Evolutionary conservation across 139 green algal species (phyloP), one percentile per base, ranked within the genome.

Genomic region (Spirogloea muscicola): DNA sequence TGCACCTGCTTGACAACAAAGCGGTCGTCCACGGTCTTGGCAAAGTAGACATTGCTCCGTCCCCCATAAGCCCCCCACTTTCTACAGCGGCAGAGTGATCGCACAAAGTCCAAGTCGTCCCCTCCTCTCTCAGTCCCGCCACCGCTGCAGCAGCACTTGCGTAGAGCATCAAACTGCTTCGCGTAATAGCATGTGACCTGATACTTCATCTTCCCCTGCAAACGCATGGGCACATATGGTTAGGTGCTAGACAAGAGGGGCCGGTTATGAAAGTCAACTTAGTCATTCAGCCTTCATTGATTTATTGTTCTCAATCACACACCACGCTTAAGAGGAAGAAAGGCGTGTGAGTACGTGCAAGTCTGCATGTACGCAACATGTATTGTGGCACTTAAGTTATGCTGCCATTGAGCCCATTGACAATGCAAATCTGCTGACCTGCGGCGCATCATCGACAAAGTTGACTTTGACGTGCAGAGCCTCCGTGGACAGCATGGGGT

Each of bases 11-110:
- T 87, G 10, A 88, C 66, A 27, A 89, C 80, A 57, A 88, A 89
- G 40, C 89, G 82, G 61, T 95, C 88, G 82, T 96, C 89, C 13
- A 68, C 62, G 3, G 84, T 93, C 64, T 94, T 96, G 29, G 92
- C 94, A 85, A 98, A 98, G 82, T 93, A 97, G 1, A 90, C 88
- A 10, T 89, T 87, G 37, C 79, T 90, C 80, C 96, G 96, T 68
- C 94, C 94, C 5, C 94, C 94, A 18, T 84, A 74, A 5, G 87
- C 82, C 4, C 78, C 68, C 92, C 91, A 96, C 66, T 81, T 87
- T 31, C 74, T 52, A 63, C 86, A 97, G 57, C 90, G 84, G 34
- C 73, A 87, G n/a, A 98, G 74, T 58, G 86, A 91, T 16, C 86
- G 83, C 38, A 95, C 64, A 76, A 91, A 97, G 0, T 89, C 74